Base-by-base conservation (phyloP, 805 yeast genomes). In the Cyberlindnera euphorbiae region DNA sequence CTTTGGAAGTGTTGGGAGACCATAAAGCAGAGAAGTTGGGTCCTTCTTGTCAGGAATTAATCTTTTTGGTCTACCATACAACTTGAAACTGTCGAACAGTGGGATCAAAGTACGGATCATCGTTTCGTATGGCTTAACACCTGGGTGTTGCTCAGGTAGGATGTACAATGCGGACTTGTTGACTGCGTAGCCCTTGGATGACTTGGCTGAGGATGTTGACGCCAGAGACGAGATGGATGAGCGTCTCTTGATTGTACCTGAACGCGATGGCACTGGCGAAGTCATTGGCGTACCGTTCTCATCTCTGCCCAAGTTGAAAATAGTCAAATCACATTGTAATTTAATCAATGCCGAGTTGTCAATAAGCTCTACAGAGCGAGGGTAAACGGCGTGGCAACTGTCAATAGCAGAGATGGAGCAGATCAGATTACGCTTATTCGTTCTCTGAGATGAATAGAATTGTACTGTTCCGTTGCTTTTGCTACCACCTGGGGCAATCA, bases 61-160 rank as follows among this genome's bases (percentile, higher is more conserved):
- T 46, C 69, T 76, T 28, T 66, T 63, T 1, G 94, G 93, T 46
- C 93, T 67, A 8, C 94, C 94, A 50, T 83, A 83, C 31, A 83
- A 56, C 51, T 70, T 73, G 60, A 82, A 83, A 4, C 81, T 67
- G 54, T 83, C 85, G 64, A 79, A 71, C 14, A 82, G 65, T 31
- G 87, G 90, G 22, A 83, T 67, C 42, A 80, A 63, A 50, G 77
- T 69, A 41, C 94, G 63, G 29, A 83, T 73, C 76, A 82, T 77
- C 12, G 83, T 83, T 53, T 83, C 93, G 32, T 76, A 71, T 13
- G 79, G 78, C 30, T 73, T 69, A 19, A 83, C 90, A 27, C 85
- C 83, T 4, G 80, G 78, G 57, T 83, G 94, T 17, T 73, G 54
- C 36, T 73, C 77, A 4, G 94, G 93, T 67, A 83, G 76, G 36